Evolutionary conservation across 1,284 basidiomycete genomes (phyloP).

Genomic region (Tylopilus orsonianus): DNA sequence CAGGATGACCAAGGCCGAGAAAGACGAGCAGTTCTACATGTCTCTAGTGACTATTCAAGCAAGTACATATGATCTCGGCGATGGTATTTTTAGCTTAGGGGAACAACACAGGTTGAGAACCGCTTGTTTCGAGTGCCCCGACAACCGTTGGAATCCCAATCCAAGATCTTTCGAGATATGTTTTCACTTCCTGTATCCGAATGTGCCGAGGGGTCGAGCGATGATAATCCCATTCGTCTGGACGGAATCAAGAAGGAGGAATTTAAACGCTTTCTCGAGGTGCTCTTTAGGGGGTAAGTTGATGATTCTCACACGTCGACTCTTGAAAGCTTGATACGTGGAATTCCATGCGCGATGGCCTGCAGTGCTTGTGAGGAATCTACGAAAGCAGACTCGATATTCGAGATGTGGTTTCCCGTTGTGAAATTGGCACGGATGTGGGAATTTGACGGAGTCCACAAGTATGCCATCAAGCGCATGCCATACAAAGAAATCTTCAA

Average conservation of each 20-base stretch:
- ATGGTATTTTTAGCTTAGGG: not conserved
- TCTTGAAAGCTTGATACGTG: not conserved
- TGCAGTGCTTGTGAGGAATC: slow-evolving; percentile 2
- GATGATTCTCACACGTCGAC: not conserved
- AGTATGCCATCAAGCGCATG: slow-evolving; percentile 13
- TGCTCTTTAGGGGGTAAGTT: slow-evolving; percentile 19
- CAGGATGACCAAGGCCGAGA: slow-evolving; percentile 8
- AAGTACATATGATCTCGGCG: not conserved
- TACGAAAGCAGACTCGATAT: not conserved
- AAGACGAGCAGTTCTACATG: slow-evolving; percentile 18
- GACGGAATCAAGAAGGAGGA: slow-evolving; percentile 18
- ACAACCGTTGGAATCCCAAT: slow-evolving; percentile 16
- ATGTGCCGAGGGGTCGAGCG: slow-evolving; percentile 18
- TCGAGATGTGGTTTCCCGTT: slow-evolving; percentile 25
- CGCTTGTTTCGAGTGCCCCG: slow-evolving; percentile 25
- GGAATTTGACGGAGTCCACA: slow-evolving; percentile 16
- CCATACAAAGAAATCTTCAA: slow-evolving; percentile 10
- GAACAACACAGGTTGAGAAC: slow-evolving; percentile 21
- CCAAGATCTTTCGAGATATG: slow-evolving; percentile 26
- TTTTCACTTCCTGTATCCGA: slow-evolving; percentile 20
- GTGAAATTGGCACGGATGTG: slow-evolving; percentile 27
- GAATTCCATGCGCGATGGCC: too few relatives aligned
- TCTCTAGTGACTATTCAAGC: slow-evolving; percentile 21
- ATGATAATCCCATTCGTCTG: slow-evolving; percentile 20
- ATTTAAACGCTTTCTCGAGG: slow-evolving; percentile 25